Percentiles rank a stretch among this genome's conserved stretches.
phyloP scores from a whole-genome alignment of 176 grass and related monocot species.

The Musa acuminata region DNA sequence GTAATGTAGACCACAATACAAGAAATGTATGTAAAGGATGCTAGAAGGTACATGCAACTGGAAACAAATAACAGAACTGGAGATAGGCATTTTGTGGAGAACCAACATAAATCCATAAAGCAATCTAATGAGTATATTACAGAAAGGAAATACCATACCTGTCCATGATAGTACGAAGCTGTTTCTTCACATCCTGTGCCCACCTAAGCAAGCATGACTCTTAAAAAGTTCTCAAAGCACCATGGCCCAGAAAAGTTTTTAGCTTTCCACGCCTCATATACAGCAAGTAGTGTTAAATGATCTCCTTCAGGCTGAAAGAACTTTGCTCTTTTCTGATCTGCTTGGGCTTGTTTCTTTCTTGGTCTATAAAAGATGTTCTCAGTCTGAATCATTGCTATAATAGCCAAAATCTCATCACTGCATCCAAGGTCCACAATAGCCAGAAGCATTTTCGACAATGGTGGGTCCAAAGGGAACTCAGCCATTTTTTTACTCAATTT shows the following conservation, averaged over 20 bases:
- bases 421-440: conserved; percentile 87
- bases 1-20: too few relatives aligned
- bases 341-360: conserved; percentile 79
- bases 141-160: conserved; percentile 38
- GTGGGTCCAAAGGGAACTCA: conserved; percentile 81
- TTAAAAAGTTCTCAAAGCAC: conserved; percentile 92
- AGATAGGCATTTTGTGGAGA: neutral
- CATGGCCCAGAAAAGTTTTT: conserved; percentile 94
- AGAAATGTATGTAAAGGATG: too few relatives aligned
- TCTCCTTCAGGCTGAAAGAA: conserved; percentile 96
- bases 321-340: conserved; percentile 81
- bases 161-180: conserved; percentile 93
- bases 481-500: conserved; percentile 94
- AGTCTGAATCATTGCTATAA: conserved; percentile 92
- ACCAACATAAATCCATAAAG: neutral
- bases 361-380: conserved; percentile 95
- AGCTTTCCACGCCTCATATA: conserved; percentile 94
- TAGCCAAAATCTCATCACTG: conserved; percentile 81
- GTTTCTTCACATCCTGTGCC: conserved; percentile 86
- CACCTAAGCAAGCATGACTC: conserved; percentile 70
- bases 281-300: conserved; percentile 82
- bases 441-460: conserved; percentile 87
- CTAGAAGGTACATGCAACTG: too few relatives aligned
- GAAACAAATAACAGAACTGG: too few relatives aligned
- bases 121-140: conserved; percentile 11